Evolutionary conservation across 2,329 filamentous ascomycete species (phyloP), one percentile per base, ranked within the genome.

Genomic region (Penicillium vulpinum): DNA sequence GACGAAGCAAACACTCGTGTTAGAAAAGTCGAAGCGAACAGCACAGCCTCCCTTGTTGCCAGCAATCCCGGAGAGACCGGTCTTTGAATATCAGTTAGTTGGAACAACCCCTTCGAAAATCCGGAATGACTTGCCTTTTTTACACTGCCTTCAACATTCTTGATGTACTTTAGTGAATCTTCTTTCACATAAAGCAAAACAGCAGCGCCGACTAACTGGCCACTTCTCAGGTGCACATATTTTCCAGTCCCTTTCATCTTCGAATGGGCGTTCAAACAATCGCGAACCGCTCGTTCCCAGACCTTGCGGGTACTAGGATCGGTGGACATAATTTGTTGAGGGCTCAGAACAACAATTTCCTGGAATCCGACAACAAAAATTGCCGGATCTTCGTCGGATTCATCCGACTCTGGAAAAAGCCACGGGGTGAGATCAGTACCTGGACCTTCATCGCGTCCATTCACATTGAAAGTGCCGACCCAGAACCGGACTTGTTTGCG

Each of bases 241-340:
- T 88, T 89, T 54, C 92, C 88, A 5, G 85, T 84, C 0, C 86
- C 86, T 22, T 83, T 79, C 56, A 80, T 79, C 39, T 83, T 82
- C 18, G 91, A 87, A 61, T 89, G 85, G 11, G 78, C 75, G 66
- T 97, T 97, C 38, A 99, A 76, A 15, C 88, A 91, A 44, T 80
- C 81, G 62, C 88, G 88, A 24, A 97, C 92, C 4, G 90, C 88
- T 51, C 82, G 78, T 72, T 99, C 94, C 94, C 94, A 99, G 21
- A 88, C 78, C 61, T 91, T 87, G 63, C 93, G 90, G 52, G 90
- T 85, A 3, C 87, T 86, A 1, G 94, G 94, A 71, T 99, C 93
- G 58, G 92, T 97, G 63, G 95, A 96, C 92, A 99, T 97, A 69
- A 99, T 97, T 70, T 99, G 94, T 72, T 97, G 93, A 16, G 95